Evolutionary conservation across 73 alveolate genomes (phyloP).

Genomic region (Tetrahymena elliotti): DNA sequence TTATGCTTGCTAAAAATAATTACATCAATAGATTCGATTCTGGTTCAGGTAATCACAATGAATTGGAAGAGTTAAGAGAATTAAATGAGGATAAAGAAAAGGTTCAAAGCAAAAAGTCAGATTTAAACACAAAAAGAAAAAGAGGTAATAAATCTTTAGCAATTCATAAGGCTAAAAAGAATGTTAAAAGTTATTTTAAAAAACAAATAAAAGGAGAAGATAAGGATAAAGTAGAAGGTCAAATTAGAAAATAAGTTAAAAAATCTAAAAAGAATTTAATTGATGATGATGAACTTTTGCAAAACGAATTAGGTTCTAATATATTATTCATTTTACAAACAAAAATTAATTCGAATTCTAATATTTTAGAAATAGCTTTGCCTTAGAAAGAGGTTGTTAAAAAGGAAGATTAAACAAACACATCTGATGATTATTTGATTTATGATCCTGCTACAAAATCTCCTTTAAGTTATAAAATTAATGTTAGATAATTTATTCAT

Average conservation of each 20-base stretch:
- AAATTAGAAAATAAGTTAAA: background rate
- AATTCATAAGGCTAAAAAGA: background rate
- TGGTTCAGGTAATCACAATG: background rate
- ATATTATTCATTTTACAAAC: background rate
- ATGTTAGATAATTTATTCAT: background rate
- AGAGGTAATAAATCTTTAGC: background rate
- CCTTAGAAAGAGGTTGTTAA: background rate
- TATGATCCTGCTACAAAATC: background rate
- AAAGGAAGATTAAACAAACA: background rate
- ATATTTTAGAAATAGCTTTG: background rate
- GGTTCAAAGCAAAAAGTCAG: background rate
- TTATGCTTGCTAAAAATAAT: background rate
- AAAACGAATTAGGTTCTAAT: background rate
- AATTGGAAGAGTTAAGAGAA: background rate
- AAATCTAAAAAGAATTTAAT: background rate
- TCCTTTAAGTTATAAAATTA: background rate
- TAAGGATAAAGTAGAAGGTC: background rate
- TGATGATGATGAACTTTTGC: background rate
- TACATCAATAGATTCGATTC: background rate
- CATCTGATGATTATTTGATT: background rate
- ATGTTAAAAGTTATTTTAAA: background rate
- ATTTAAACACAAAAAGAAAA: background rate
- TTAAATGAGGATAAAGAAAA: background rate
- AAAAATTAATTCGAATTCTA: background rate
- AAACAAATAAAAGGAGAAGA: background rate